Evolutionary conservation across 2,329 filamentous ascomycete genomes (phyloP).

Genomic region (Pestalotiopsis sp.): DNA sequence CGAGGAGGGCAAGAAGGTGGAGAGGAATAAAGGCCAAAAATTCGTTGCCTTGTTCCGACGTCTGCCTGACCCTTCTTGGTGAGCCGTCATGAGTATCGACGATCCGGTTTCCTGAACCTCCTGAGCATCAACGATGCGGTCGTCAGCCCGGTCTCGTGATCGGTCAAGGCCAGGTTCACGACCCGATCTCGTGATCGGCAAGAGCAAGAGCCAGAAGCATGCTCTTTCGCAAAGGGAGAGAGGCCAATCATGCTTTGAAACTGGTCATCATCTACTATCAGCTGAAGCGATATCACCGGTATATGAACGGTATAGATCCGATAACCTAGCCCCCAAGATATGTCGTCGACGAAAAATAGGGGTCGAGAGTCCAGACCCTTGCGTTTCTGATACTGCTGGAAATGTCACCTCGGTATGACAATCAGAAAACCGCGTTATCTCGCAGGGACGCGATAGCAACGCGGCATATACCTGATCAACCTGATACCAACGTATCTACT

Average conservation of each 20-base stretch:
- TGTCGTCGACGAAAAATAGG: neutral
- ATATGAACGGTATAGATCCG: neutral
- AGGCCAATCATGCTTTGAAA: neutral
- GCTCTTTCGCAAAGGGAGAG: too few species aligned
- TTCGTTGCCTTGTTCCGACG: slow-evolving; percentile 88
- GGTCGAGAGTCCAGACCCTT: neutral
- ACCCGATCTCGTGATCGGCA: too few species aligned
- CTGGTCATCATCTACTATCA: neutral
- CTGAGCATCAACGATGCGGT: neutral
- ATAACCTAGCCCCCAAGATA: neutral
- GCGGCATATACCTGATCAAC: neutral
- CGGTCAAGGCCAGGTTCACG: too few species aligned
- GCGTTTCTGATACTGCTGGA: neutral
- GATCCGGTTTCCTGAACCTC: neutral
- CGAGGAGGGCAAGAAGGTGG: slow-evolving; percentile 97
- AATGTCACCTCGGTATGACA: neutral
- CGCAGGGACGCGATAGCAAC: neutral
- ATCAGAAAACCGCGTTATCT: neutral
- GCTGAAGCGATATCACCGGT: neutral
- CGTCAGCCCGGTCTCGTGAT: neutral
- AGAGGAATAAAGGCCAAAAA: slow-evolving; percentile 86
- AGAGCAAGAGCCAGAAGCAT: too few species aligned
- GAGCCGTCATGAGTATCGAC: slow-evolving; percentile 7
- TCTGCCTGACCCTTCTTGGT: slow-evolving; percentile 79
- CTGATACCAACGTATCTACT: neutral